These are phyloP conservation scores for Trypanosoma grayi DNA, from an alignment of 208 protist genomes.

Conservation along the genomic window DNA sequence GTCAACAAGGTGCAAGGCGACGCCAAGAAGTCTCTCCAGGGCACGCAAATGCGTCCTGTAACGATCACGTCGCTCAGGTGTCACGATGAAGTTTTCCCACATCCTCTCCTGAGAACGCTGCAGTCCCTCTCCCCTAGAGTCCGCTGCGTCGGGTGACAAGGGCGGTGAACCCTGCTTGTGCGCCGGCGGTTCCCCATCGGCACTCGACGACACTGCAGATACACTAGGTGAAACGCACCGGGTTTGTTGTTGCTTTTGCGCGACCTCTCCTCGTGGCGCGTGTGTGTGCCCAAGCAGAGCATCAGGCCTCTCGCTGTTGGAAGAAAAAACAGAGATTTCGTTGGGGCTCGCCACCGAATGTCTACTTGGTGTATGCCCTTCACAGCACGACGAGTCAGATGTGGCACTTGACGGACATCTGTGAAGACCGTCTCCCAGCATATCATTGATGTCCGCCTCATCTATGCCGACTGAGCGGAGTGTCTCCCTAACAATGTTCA, in stretches of 20 bases:
- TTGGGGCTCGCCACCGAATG: not conserved
- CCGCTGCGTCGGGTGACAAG: not conserved
- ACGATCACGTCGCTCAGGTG: conserved; percentile 6
- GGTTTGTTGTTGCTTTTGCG: not conserved
- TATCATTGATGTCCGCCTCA: conserved; percentile 29
- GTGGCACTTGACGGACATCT: conserved; percentile 13
- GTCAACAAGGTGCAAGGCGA: conserved; percentile 4
- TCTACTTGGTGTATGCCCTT: not conserved
- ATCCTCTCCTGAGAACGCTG: not conserved
- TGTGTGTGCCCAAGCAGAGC: not conserved
- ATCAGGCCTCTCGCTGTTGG: not conserved
- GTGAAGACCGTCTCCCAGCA: conserved; percentile 44
- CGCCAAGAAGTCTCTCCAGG: conserved; percentile 22
- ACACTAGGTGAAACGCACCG: not conserved
- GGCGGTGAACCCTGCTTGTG: not conserved
- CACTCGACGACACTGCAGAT: not conserved
- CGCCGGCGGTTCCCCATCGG: not conserved
- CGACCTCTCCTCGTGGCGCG: not conserved
- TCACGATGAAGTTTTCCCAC: conserved; percentile 2
- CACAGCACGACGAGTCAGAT: not conserved
- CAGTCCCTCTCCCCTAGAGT: not conserved
- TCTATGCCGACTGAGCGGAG: conserved; percentile 48
- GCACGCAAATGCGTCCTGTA: conserved; percentile 23
- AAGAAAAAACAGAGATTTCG: not conserved
- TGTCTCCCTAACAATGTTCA: conserved; percentile 45